These are phyloP conservation scores for Penicillium samsonianum DNA, from an alignment of 495 filamentous ascomycete genomes.

Conservation along the genomic window DNA sequence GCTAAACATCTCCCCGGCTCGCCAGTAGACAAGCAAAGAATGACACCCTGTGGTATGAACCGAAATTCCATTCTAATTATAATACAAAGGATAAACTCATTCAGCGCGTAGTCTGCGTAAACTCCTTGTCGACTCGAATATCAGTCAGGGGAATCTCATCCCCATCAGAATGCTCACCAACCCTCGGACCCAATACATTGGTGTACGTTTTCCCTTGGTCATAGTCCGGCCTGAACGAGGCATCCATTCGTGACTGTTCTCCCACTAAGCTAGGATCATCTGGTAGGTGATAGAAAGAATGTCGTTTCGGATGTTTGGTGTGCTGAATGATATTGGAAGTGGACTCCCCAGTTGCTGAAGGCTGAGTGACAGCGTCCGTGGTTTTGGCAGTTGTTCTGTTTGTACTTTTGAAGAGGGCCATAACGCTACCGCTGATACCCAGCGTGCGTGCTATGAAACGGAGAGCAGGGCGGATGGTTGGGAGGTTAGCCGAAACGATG, in stretches of 20 bases:
- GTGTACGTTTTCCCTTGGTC: neutral
- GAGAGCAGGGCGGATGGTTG: conserved; percentile 39
- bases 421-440: neutral
- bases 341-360: neutral
- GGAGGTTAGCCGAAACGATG: conserved; percentile 49
- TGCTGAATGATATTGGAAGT: neutral
- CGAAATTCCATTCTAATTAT: neutral
- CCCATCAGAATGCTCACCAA: neutral
- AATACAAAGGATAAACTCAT: neutral
- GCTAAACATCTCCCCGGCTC: neutral
- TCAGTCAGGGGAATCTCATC: neutral
- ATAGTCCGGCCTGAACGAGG: neutral
- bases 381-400: neutral
- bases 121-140: neutral
- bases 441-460: neutral
- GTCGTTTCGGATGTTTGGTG: neutral
- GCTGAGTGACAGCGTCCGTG: neutral
- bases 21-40: neutral
- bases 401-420: neutral
- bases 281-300: neutral
- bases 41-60: neutral
- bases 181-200: neutral
- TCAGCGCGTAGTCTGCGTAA: neutral
- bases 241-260: neutral
- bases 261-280: neutral